Conservation (phyloP, 306 rosid species). For the Hylodesmum podocarpum region DNA sequence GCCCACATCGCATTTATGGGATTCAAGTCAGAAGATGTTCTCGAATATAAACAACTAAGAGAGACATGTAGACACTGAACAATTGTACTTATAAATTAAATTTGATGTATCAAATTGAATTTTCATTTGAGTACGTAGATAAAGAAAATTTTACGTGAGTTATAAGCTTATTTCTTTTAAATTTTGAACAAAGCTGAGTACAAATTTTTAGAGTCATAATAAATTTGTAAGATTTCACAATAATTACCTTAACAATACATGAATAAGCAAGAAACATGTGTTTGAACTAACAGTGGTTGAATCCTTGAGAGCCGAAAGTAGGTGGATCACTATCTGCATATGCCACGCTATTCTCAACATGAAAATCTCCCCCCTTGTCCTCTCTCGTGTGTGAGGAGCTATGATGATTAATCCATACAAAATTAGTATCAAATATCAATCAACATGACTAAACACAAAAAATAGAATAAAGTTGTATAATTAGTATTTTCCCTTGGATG, state of each 20-base stretch:
- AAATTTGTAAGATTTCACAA: too few relatives aligned
- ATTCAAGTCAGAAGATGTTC: background rate
- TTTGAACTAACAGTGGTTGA: constrained; percentile 44
- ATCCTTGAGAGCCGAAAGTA: background rate
- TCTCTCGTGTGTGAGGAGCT: background rate
- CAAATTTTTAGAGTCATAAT: too few relatives aligned
- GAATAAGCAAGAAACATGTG: constrained; percentile 34
- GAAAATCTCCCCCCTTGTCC: background rate
- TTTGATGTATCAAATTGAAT: background rate
- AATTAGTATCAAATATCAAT: too few relatives aligned
- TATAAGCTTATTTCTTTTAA: too few relatives aligned
- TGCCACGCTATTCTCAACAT: background rate
- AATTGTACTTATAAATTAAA: background rate
- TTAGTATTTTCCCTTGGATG: background rate
- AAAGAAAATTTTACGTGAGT: too few relatives aligned
- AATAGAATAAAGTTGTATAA: background rate
- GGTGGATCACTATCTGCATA: constrained; percentile 37
- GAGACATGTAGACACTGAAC: background rate
- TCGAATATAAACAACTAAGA: background rate
- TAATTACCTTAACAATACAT: background rate
- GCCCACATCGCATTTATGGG: background rate
- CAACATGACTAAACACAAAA: background rate
- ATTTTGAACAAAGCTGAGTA: too few relatives aligned
- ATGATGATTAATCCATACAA: background rate
- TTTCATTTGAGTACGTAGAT: background rate